phyloP scores from a whole-genome alignment of 495 filamentous ascomycete genomes.

The Aspergillus sclerotioniger region DNA sequence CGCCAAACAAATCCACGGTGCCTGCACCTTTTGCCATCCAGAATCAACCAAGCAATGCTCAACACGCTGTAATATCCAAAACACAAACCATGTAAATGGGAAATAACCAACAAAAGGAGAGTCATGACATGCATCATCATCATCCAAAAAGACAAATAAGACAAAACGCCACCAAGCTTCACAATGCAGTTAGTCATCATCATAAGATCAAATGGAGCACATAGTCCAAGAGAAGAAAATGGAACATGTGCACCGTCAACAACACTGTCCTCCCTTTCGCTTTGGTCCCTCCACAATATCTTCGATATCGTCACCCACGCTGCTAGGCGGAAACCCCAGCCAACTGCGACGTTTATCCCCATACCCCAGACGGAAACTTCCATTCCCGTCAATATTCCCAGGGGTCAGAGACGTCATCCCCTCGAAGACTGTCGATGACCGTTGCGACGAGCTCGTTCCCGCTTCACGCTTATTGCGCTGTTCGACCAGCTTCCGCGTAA shows the following conservation, averaged over 20 bases:
- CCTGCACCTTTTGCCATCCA: no score
- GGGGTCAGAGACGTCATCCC: not conserved
- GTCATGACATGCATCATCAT: no score
- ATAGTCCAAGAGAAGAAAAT: no score
- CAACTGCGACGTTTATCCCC: constrained; percentile 52
- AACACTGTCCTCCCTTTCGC: constrained; percentile 43
- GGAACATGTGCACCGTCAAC: not conserved
- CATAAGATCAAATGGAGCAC: no score
- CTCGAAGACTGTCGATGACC: constrained; percentile 20
- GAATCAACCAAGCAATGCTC: no score
- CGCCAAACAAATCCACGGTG: no score
- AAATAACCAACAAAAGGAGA: no score
- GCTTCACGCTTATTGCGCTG: constrained; percentile 67
- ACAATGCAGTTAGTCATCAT: no score
- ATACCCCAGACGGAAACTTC: constrained; percentile 46
- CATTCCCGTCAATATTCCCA: constrained; percentile 28
- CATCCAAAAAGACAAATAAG: no score
- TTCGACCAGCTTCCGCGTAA: constrained; percentile 91
- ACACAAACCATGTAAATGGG: no score
- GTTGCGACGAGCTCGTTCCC: constrained; percentile 45
- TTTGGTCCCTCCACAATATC: constrained; percentile 24
- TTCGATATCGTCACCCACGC: constrained; percentile 35
- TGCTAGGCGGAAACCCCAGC: constrained; percentile 50
- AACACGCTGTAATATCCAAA: no score
- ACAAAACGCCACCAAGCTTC: no score